phyloP scores from a whole-genome alignment of 768 basidiomycete genomes.

The Pisolithus microcarpus region DNA sequence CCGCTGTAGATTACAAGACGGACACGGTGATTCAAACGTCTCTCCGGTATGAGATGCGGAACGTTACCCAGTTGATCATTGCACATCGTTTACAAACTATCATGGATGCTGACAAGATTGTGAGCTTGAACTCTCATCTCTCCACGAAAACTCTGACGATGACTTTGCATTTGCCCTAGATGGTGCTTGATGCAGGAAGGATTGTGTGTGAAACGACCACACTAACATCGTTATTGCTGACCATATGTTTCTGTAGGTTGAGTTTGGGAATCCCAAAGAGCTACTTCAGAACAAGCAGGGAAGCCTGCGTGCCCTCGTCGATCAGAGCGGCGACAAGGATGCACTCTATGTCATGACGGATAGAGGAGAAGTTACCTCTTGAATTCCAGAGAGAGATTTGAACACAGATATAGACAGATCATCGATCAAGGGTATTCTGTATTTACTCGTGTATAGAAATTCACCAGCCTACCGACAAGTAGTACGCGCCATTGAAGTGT shows the following conservation, averaged over 20 bases:
- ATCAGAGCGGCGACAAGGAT: slow-evolving; percentile 49
- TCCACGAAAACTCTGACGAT: neutral
- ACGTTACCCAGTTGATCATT: slow-evolving; percentile 48
- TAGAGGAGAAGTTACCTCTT: neutral
- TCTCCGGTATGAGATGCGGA: slow-evolving; percentile 39
- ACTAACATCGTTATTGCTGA: neutral
- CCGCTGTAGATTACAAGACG: slow-evolving; percentile 43
- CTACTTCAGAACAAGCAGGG: slow-evolving; percentile 50
- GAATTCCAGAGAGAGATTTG: neutral
- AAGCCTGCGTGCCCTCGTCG: slow-evolving; percentile 45
- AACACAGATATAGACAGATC: too few relatives aligned
- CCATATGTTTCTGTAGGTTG: slow-evolving; percentile 28
- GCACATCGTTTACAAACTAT: slow-evolving; percentile 54
- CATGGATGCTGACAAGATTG: slow-evolving; percentile 56
- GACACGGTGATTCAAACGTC: slow-evolving; percentile 52
- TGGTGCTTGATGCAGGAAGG: slow-evolving; percentile 37
- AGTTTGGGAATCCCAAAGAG: slow-evolving; percentile 45
- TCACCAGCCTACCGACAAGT: too few relatives aligned
- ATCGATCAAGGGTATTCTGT: too few relatives aligned
- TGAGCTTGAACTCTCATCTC: slow-evolving; percentile 18
- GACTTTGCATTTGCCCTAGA: slow-evolving; percentile 16
- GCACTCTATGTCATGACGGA: slow-evolving; percentile 36
- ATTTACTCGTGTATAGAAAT: too few relatives aligned
- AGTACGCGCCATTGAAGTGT: too few relatives aligned
- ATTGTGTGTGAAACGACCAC: slow-evolving; percentile 25